phyloP scores from a whole-genome alignment of 306 rosid genomes.

The Lathyrus sativus region DNA sequence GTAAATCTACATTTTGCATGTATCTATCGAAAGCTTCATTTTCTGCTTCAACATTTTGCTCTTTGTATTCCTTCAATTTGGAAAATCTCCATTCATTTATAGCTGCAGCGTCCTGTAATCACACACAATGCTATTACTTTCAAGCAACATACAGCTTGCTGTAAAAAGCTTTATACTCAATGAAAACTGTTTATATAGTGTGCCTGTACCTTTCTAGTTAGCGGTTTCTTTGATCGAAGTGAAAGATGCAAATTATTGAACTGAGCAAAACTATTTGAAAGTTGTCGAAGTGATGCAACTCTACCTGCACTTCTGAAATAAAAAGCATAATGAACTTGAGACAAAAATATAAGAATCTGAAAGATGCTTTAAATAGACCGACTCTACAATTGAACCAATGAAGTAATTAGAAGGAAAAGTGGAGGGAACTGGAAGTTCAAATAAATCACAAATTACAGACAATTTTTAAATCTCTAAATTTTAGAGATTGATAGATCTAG shows the following conservation, averaged over 20 bases:
- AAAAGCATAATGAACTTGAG: slow-evolving; percentile 33
- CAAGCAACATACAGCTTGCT: slow-evolving; percentile 17
- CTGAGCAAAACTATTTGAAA: slow-evolving; percentile 87
- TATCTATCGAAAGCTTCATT: slow-evolving; percentile 87
- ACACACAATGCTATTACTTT: slow-evolving; percentile 44
- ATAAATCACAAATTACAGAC: slow-evolving; percentile 21
- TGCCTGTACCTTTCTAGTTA: slow-evolving; percentile 80
- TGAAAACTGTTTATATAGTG: slow-evolving; percentile 19
- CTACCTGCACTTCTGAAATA: slow-evolving; percentile 74
- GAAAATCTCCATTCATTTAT: slow-evolving; percentile 95
- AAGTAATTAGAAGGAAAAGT: slow-evolving; percentile 3
- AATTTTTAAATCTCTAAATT: background rate
- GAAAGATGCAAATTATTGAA: slow-evolving; percentile 79
- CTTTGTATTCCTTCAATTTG: slow-evolving; percentile 80
- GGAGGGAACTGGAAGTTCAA: slow-evolving; percentile 30
- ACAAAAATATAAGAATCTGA: slow-evolving; percentile 13
- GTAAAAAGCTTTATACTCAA: slow-evolving; percentile 19
- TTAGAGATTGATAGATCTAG: background rate
- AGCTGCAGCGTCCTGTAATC: slow-evolving; percentile 81
- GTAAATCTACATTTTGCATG: slow-evolving; percentile 77
- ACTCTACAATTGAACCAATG: slow-evolving; percentile 27
- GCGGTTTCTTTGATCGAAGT: slow-evolving; percentile 76
- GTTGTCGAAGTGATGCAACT: slow-evolving; percentile 80
- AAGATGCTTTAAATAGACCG: slow-evolving; percentile 30
- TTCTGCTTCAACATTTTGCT: slow-evolving; percentile 70